Base-by-base conservation (phyloP, 306 rosid genomes). In the Trifolium repens region DNA sequence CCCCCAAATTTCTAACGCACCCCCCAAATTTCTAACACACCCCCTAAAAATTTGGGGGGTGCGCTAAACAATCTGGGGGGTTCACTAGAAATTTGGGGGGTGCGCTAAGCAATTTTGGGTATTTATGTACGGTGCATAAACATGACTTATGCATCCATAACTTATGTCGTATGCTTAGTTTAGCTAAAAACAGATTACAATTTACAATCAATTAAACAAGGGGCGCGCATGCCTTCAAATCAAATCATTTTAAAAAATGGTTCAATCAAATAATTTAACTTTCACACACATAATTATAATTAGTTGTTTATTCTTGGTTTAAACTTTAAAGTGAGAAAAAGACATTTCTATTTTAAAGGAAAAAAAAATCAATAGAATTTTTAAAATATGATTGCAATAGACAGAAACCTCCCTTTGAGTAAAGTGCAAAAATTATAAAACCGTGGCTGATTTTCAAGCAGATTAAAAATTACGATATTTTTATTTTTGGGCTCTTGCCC, bases 121-220 rank as follows among this genome's bases (percentile, higher is more conserved):
- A n/a, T n/a, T n/a, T n/a, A n/a, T n/a, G n/a, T n/a, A n/a, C n/a
- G n/a, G n/a, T n/a, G n/a, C n/a, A n/a, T n/a, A n/a, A n/a, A n/a
- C n/a, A n/a, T n/a, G n/a, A n/a, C n/a, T n/a, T n/a, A n/a, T n/a
- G n/a, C n/a, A n/a, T n/a, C n/a, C n/a, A n/a, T n/a, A n/a, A n/a
- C n/a, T n/a, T n/a, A n/a, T n/a, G n/a, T n/a, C n/a, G 13, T 1
- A 52, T 52, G 67, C 67, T 52, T 63, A 17, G 14, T 32, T 64
- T 14, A 24, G 58, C 27, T 39, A 19, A 54, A 43, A 17, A 66
- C 37, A 34, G 19, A 55, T 54, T 67, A 63, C 43, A 22, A 65
- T 44, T 54, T 61, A 64, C 34, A 24, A 65, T 44, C 64, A 66
- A 40, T 42, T 54, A 59, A 67, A 73, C 42, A 53, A 34, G 75